Percentiles rank a stretch among this genome's conserved stretches.
phyloP scores from a whole-genome alignment of 208 protist genomes.

The Acanthamoeba healyi region DNA sequence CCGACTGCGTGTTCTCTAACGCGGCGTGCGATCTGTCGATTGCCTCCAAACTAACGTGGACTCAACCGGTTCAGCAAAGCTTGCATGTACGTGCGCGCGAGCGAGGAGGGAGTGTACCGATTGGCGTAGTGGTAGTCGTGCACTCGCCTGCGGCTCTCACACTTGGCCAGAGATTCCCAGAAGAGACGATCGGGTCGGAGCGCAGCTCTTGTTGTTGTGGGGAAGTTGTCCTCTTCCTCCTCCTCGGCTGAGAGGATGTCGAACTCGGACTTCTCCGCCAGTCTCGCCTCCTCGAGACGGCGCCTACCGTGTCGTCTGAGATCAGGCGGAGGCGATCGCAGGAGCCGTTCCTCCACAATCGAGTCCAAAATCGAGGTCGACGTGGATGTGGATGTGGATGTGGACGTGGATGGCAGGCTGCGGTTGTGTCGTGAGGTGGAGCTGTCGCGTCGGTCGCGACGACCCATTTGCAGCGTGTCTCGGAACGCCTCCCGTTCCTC shows the following conservation, averaged over 20 bases:
- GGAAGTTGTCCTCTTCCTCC: neutral
- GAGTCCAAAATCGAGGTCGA: neutral
- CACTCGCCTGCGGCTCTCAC: conserved; percentile 5
- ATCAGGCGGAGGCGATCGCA: neutral
- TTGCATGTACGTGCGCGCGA: too few relatives aligned
- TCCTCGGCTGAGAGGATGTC: neutral
- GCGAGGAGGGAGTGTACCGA: neutral
- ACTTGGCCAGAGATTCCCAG: neutral
- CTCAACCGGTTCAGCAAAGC: too few relatives aligned
- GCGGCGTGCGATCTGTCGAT: neutral
- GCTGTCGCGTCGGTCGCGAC: too few relatives aligned
- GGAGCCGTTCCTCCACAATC: neutral
- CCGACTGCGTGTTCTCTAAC: neutral
- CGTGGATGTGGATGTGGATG: neutral
- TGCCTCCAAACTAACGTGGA: too few relatives aligned
- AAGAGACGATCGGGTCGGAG: neutral
- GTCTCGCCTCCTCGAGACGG: neutral
- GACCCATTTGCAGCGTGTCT: neutral
- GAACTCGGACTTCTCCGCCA: neutral
- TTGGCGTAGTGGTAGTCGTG: neutral
- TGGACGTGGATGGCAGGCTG: neutral
- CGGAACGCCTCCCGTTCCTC: neutral
- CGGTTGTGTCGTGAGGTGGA: neutral
- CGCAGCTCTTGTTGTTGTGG: neutral
- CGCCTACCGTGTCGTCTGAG: neutral